These are phyloP conservation scores for Xylaria telfairii DNA, from an alignment of 495 filamentous ascomycete genomes.

Conservation along the genomic window DNA sequence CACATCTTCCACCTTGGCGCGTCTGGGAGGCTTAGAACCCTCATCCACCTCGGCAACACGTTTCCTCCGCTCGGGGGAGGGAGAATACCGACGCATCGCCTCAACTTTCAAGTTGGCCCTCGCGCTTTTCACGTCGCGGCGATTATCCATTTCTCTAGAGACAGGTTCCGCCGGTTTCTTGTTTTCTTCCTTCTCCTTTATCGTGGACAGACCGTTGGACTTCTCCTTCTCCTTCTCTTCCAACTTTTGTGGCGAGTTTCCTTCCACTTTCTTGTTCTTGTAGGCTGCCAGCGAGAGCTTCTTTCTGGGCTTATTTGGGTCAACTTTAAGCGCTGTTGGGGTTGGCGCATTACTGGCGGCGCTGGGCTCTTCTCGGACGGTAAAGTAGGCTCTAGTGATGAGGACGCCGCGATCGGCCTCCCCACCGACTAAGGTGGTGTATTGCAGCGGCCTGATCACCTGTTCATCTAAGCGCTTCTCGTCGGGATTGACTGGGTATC, in stretches of 20 bases:
- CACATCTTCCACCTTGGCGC: slow-evolving; percentile 42
- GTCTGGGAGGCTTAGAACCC: slow-evolving; percentile 43
- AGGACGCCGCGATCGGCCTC: slow-evolving; percentile 55
- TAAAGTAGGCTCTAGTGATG: slow-evolving; percentile 50
- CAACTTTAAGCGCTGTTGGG: slow-evolving; percentile 34
- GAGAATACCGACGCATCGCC: slow-evolving; percentile 34
- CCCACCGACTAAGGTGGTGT: slow-evolving; percentile 49
- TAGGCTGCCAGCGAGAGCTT: slow-evolving; percentile 57
- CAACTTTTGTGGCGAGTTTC: slow-evolving; percentile 43
- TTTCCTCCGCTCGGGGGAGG: slow-evolving; percentile 47
- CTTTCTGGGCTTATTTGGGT: slow-evolving; percentile 49
- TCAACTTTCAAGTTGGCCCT: slow-evolving; percentile 35
- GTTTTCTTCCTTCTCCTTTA: slow-evolving; percentile 31
- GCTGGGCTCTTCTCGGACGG: slow-evolving; percentile 47
- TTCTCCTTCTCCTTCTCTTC: slow-evolving; percentile 27
- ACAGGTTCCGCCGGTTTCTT: slow-evolving; percentile 27
- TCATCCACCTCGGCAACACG: slow-evolving; percentile 46
- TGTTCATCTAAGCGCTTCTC: slow-evolving; percentile 50
- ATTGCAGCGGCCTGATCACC: slow-evolving; percentile 47
- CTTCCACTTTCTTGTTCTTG: slow-evolving; percentile 49
- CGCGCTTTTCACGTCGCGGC: slow-evolving; percentile 29
- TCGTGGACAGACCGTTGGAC: slow-evolving; percentile 17
- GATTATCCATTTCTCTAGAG: slow-evolving; percentile 38
- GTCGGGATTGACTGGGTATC: slow-evolving; percentile 41
- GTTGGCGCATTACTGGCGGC: slow-evolving; percentile 33